Percentiles rank a stretch among this genome's conserved stretches.
Conservation (phyloP, 345 rosid genomes). For the Rhizophora mangle region DNA sequence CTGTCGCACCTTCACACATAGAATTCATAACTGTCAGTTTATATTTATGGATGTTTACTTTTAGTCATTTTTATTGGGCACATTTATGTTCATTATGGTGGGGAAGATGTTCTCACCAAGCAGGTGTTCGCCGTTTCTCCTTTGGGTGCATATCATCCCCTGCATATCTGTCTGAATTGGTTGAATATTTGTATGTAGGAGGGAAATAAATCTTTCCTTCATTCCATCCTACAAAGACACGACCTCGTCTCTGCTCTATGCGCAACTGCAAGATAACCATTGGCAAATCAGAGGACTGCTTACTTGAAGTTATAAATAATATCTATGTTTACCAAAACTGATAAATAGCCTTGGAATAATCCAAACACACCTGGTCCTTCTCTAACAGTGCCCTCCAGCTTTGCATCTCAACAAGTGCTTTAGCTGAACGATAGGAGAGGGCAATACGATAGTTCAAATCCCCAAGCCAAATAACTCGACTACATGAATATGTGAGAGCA, state of each 20-base stretch:
- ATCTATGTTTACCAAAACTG: no score
- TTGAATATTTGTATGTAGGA: constrained; percentile 97
- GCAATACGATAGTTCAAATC: constrained; percentile 97
- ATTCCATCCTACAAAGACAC: constrained; percentile 83
- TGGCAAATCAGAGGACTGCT: constrained; percentile 22
- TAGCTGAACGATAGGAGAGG: constrained; percentile 87
- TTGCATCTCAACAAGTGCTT: constrained; percentile 98
- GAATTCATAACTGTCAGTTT: not conserved
- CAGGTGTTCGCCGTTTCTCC: constrained; percentile 98
- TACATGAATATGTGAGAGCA: constrained; percentile 25
- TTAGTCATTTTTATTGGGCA: no score
- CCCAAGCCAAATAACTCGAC: constrained; percentile 98
- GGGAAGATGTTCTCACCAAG: constrained; percentile 57
- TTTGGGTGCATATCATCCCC: constrained; percentile 88
- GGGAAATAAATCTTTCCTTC: constrained; percentile 98
- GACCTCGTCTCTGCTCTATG: constrained; percentile 84
- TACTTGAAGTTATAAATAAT: not conserved
- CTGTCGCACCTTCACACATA: constrained; percentile 74
- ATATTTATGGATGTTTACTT: not conserved
- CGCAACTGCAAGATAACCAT: constrained; percentile 54
- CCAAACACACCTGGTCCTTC: constrained; percentile 76
- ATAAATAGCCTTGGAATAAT: not conserved
- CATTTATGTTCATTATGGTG: not conserved
- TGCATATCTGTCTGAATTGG: constrained; percentile 91
- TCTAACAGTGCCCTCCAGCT: constrained; percentile 93